These are phyloP conservation scores for Scenedesmus sp. DNA, from an alignment of 163 green algal species.

Conservation along the genomic window DNA sequence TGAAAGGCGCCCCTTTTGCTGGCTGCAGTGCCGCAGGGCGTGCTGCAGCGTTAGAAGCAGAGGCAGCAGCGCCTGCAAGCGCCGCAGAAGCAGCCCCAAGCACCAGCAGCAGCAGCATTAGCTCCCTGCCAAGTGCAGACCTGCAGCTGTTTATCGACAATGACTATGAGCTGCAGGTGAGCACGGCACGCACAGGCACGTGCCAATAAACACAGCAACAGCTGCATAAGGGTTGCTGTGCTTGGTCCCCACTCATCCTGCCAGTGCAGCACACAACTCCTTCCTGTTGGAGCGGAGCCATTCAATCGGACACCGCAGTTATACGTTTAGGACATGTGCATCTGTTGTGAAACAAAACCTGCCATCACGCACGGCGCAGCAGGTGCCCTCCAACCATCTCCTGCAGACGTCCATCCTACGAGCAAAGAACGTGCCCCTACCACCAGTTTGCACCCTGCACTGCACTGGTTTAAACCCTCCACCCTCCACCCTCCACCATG, in stretches of 20 bases:
- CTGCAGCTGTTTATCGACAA: conserved; percentile 40
- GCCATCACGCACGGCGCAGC: no score
- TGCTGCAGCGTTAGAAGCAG: not conserved
- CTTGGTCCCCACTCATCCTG: not conserved
- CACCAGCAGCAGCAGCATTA: conserved; percentile 24
- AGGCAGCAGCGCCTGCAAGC: not conserved
- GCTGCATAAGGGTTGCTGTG: no score
- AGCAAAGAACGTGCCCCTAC: no score
- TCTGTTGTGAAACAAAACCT: no score
- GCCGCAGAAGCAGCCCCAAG: not conserved
- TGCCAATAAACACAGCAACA: no score
- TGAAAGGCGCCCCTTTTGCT: not conserved
- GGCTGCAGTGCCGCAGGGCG: not conserved
- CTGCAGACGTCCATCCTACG: no score
- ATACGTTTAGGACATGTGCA: no score
- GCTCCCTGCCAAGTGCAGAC: not conserved
- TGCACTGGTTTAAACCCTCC: no score
- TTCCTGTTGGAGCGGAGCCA: not conserved
- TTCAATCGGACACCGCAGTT: no score
- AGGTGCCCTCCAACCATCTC: no score
- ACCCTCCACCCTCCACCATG: not conserved
- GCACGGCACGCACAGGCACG: not conserved
- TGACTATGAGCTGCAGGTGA: conserved; percentile 36
- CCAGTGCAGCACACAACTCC: not conserved
- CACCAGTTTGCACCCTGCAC: no score